Evolutionary conservation across 208 protist species (phyloP).

Genomic region (Trypanosoma caninum): DNA sequence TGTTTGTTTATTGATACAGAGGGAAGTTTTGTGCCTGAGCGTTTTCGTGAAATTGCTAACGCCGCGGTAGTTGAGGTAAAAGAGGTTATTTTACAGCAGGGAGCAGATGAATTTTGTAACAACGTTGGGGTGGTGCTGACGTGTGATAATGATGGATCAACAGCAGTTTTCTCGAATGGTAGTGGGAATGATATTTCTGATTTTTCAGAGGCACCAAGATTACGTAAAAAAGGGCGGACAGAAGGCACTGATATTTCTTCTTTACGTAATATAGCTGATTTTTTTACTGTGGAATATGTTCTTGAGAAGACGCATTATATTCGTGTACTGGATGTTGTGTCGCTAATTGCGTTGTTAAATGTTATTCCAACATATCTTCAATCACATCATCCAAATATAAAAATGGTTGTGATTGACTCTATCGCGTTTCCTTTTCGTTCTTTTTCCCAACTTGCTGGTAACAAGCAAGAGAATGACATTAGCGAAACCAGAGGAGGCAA

Average conservation of each 20-base stretch:
- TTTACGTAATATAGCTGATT: background rate
- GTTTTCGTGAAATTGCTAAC: slow-evolving; percentile 68
- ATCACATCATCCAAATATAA: slow-evolving; percentile 19
- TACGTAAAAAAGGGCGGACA: slow-evolving; percentile 8
- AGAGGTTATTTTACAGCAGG: slow-evolving; percentile 12
- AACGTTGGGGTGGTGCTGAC: background rate
- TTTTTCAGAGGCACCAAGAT: background rate
- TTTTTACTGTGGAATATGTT: slow-evolving; percentile 49
- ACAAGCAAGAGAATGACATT: background rate
- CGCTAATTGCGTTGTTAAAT: slow-evolving; percentile 62
- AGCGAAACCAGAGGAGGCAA: background rate
- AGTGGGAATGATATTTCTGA: background rate
- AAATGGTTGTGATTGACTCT: slow-evolving; percentile 85
- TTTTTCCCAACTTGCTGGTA: slow-evolving; percentile 1
- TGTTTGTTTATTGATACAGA: slow-evolving; percentile 92
- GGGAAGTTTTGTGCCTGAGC: slow-evolving; percentile 79
- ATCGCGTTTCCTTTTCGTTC: slow-evolving; percentile 82
- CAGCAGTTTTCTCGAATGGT: background rate
- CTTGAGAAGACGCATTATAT: slow-evolving; percentile 65
- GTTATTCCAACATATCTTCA: slow-evolving; percentile 27
- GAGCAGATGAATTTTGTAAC: slow-evolving; percentile 2
- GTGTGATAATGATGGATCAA: background rate
- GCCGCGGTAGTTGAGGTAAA: slow-evolving; percentile 48
- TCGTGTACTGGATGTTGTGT: slow-evolving; percentile 51
- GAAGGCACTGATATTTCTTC: background rate